These are phyloP conservation scores for Trichoderma lentiforme DNA, from an alignment of 2,329 filamentous ascomycete species.

Conservation along the genomic window DNA sequence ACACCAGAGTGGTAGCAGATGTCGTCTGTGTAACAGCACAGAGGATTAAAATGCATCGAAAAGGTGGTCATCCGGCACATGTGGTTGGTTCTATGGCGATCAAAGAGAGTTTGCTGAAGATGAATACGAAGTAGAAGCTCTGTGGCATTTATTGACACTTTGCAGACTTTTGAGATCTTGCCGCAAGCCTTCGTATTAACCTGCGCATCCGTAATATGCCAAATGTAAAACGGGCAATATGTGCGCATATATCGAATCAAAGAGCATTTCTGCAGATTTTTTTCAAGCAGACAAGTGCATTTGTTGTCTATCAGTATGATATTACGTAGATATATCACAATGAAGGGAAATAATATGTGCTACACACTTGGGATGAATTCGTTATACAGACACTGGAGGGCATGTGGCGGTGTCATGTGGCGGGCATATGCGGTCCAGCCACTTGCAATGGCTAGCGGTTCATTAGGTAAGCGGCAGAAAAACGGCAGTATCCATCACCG, in stretches of 20 bases:
- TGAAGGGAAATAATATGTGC: neutral
- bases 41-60: neutral
- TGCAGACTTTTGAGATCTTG: neutral
- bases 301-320: neutral
- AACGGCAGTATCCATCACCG: conserved; percentile 23
- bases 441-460: neutral
- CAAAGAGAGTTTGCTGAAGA: neutral
- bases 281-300: neutral
- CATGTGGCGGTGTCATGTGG: neutral
- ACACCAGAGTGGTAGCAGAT: neutral
- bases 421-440: neutral
- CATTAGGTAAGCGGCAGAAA: conserved; percentile 23
- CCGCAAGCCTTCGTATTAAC: neutral
- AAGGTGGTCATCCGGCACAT: neutral
- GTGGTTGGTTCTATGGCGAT: neutral
- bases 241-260: neutral
- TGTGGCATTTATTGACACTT: neutral
- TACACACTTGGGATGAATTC: neutral
- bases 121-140: neutral
- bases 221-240: neutral
- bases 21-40: neutral
- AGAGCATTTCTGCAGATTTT: neutral
- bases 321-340: neutral
- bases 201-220: neutral
- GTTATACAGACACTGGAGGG: neutral